Conservation (phyloP, 1,284 basidiomycete species). For the Wallemia mellicola region DNA sequence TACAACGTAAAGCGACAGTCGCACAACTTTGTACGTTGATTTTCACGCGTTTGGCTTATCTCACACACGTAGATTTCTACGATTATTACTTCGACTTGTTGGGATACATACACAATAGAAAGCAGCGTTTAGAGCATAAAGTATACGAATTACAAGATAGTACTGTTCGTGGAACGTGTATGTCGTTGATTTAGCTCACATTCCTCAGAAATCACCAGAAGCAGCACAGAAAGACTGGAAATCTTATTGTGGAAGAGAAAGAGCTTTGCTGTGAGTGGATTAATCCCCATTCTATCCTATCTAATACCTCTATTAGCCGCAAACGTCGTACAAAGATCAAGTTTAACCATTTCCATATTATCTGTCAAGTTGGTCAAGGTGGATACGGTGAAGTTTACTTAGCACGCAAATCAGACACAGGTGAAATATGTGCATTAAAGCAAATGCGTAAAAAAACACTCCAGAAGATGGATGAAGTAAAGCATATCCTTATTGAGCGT, state of each 20-base stretch:
- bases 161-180: background rate
- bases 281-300: background rate
- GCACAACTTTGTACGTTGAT: conserved; percentile 55
- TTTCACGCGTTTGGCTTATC: conserved; percentile 1
- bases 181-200: background rate
- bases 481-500: conserved; percentile 61
- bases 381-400: conserved; percentile 88
- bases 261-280: conserved; percentile 32
- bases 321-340: conserved; percentile 57
- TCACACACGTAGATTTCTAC: conserved; percentile 35
- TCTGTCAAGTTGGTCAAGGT: conserved; percentile 85
- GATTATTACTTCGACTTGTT: conserved; percentile 83
- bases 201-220: background rate
- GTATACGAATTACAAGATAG: background rate
- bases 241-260: conserved; percentile 69
- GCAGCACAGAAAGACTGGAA: conserved; percentile 34
- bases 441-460: conserved; percentile 79
- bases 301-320: conserved; percentile 14
- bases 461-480: conserved; percentile 83
- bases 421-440: conserved; percentile 80
- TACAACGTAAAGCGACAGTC: conserved; percentile 73
- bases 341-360: conserved; percentile 72
- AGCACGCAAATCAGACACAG: conserved; percentile 63
- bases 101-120: conserved; percentile 54
- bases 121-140: conserved; percentile 39